Percentiles rank a stretch among this genome's conserved stretches.
These are phyloP conservation scores for Pelargonium nanum DNA, from an alignment of 345 rosid species.

Conservation along the genomic window DNA sequence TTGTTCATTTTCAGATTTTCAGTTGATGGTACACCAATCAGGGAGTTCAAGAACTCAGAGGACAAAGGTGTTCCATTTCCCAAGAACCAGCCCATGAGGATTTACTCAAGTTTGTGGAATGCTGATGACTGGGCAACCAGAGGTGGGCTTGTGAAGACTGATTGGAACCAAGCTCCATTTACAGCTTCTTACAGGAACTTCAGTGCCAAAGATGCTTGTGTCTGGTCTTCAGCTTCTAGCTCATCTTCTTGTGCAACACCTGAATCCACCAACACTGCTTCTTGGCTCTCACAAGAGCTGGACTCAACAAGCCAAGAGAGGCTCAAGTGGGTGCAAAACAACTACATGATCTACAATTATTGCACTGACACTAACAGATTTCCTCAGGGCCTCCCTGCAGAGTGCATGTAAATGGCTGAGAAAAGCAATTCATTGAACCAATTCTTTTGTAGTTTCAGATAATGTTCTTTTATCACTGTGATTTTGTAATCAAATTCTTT, in stretches of 20 bases:
- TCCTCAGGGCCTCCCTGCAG: constrained; percentile 45
- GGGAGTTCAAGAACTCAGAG: constrained; percentile 56
- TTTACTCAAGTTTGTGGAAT: constrained; percentile 54
- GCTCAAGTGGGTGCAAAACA: constrained; percentile 43
- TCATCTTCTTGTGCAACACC: constrained; percentile 20
- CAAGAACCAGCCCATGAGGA: constrained; percentile 39
- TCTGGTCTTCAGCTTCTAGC: constrained; percentile 27
- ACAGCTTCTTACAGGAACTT: constrained; percentile 46
- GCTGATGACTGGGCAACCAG: constrained; percentile 57
- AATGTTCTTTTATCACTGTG: no score
- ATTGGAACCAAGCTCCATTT: constrained; percentile 54
- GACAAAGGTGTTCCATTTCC: constrained; percentile 39
- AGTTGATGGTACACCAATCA: constrained; percentile 46
- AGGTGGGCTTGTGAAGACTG: constrained; percentile 50
- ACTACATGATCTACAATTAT: constrained; percentile 52
- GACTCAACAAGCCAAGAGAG: constrained; percentile 25
- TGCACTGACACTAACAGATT: constrained; percentile 41
- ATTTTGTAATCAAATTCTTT: no score
- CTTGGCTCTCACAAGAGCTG: constrained; percentile 33
- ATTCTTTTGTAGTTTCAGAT: no score
- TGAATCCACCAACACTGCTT: constrained; percentile 10
- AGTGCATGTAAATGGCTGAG: constrained; percentile 15
- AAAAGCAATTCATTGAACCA: no score
- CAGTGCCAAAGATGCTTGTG: constrained; percentile 31
- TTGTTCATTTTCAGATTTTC: constrained; percentile 25